Conservation (phyloP, 202 grass and related monocot genomes). For the Cymbopogon flexuosus region DNA sequence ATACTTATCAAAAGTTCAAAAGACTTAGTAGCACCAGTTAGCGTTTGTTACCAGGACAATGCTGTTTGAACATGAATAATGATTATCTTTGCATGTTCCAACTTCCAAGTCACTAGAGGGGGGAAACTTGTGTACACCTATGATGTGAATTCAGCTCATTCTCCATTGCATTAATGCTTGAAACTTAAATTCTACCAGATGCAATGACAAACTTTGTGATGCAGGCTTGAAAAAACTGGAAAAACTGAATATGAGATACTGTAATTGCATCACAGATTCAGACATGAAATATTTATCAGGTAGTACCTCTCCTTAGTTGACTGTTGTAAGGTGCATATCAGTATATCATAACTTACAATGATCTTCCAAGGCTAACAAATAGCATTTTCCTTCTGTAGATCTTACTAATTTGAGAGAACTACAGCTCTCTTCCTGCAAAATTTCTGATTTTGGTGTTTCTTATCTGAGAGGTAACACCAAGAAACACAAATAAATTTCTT, state of each 20-base stretch:
- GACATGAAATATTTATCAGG: conserved; percentile 92
- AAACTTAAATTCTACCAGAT: neutral
- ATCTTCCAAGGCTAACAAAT: conserved; percentile 24
- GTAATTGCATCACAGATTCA: conserved; percentile 85
- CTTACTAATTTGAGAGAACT: conserved; percentile 78
- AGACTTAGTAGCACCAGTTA: neutral
- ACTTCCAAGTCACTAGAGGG: neutral
- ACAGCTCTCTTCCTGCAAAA: conserved; percentile 75
- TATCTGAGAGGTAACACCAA: conserved; percentile 72
- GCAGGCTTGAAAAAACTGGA: conserved; percentile 83
- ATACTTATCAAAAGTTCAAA: neutral
- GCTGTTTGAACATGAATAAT: neutral
- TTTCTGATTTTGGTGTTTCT: conserved; percentile 70
- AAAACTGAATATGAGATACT: conserved; percentile 89
- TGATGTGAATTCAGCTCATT: conserved; percentile 7
- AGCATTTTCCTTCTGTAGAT: conserved; percentile 40
- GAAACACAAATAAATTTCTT: conserved; percentile 13
- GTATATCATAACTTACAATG: conserved; percentile 2
- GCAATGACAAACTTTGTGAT: conserved; percentile 27
- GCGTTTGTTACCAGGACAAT: neutral
- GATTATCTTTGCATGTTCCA: conserved; percentile 3
- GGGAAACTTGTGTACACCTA: neutral
- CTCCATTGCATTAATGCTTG: neutral
- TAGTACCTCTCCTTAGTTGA: conserved; percentile 20
- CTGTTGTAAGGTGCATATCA: neutral